phyloP scores from a whole-genome alignment of 257 asterid species.

The Solanum microdontum region DNA sequence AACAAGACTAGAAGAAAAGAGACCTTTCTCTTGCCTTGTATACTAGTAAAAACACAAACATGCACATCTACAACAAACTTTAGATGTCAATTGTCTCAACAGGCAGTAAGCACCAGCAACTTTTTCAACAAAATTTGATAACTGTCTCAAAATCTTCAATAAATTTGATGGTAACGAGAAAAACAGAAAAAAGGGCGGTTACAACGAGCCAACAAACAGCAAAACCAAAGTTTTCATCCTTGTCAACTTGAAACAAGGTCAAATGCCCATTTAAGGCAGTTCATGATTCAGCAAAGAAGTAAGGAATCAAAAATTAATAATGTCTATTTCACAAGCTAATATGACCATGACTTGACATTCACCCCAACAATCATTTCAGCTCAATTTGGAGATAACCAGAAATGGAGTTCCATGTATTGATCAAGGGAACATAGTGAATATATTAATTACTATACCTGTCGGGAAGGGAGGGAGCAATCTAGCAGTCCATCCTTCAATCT shows the following conservation, averaged over 20 bases:
- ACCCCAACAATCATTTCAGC: neutral
- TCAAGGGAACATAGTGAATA: neutral
- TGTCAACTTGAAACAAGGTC: neutral
- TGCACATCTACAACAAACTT: neutral
- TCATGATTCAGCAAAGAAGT: neutral
- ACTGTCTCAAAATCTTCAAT: neutral
- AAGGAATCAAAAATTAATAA: neutral
- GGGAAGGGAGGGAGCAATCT: neutral
- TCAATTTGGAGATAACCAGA: neutral
- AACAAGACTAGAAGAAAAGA: neutral
- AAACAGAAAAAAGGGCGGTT: neutral
- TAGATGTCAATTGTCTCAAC: neutral
- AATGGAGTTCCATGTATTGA: neutral
- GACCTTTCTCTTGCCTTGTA: neutral
- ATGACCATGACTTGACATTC: neutral
- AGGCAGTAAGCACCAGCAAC: neutral
- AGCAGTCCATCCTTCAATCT: neutral
- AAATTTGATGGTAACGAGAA: neutral
- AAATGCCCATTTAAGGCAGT: neutral
- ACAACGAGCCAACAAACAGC: neutral
- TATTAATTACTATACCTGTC: neutral
- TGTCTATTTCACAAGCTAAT: neutral
- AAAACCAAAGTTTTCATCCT: neutral
- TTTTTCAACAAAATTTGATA: neutral
- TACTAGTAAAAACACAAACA: neutral